These are phyloP conservation scores for Haplosporangium gracile DNA, from an alignment of 192 early-diverging fungal species.

Conservation along the genomic window DNA sequence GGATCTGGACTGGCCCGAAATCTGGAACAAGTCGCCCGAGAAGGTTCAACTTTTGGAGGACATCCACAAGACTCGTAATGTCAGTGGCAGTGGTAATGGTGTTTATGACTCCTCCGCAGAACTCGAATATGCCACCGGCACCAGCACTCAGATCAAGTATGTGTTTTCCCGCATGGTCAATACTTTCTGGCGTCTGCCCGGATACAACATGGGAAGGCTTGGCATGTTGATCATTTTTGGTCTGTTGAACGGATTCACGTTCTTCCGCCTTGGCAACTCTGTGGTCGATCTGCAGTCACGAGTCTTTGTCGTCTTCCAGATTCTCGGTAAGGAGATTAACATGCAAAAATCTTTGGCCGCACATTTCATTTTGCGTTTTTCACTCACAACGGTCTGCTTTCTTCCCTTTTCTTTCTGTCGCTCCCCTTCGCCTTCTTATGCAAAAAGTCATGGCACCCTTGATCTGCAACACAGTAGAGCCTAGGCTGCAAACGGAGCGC, in stretches of 20 bases:
- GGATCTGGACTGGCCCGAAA: conserved; percentile 76
- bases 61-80: conserved; percentile 63
- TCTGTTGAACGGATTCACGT: conserved; percentile 78
- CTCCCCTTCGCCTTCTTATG: neutral
- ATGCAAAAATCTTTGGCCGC: too few relatives aligned
- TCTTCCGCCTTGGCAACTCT: conserved; percentile 69
- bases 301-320: conserved; percentile 78
- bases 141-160: conserved; percentile 63
- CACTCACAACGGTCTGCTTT: conserved; percentile 13
- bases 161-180: conserved; percentile 74
- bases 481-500: conserved; percentile 74
- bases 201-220: conserved; percentile 78
- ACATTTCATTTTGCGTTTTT: neutral
- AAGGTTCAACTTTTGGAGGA: conserved; percentile 56
- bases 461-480: conserved; percentile 76
- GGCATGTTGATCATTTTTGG: conserved; percentile 68
- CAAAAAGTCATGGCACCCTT: conserved; percentile 67
- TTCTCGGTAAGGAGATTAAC: conserved; percentile 39
- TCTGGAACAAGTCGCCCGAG: conserved; percentile 74
- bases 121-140: conserved; percentile 60
- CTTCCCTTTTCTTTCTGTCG: neutral
- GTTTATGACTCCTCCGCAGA: conserved; percentile 29
- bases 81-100: neutral
- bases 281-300: conserved; percentile 72
- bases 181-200: conserved; percentile 77